These are phyloP conservation scores for Didymella keratinophila DNA, from an alignment of 2,329 filamentous ascomycete species.

Conservation along the genomic window DNA sequence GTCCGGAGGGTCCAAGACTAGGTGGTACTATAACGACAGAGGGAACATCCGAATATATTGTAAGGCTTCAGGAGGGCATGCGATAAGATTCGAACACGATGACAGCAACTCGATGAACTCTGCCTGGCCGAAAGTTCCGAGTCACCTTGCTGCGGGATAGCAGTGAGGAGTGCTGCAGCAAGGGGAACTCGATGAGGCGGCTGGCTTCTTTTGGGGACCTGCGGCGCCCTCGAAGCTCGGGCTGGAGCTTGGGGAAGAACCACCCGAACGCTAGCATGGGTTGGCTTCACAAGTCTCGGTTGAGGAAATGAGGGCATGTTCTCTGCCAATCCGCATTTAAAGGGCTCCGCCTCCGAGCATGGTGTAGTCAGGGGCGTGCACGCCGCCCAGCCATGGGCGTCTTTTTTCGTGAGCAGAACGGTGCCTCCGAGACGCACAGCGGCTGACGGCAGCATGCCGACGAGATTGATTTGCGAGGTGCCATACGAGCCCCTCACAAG, in stretches of 20 bases:
- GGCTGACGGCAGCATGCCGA: slow-evolving; percentile 13
- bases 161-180: slow-evolving; percentile 49
- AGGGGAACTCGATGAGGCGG: slow-evolving; percentile 39
- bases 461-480: background rate
- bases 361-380: slow-evolving; percentile 41
- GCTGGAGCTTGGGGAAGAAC: slow-evolving; percentile 44
- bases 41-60: slow-evolving; percentile 32
- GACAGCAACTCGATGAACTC: slow-evolving; percentile 33
- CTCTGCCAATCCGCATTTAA: slow-evolving; percentile 39
- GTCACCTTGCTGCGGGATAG: slow-evolving; percentile 48
- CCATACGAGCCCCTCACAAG: background rate
- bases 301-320: slow-evolving; percentile 45
- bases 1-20: slow-evolving; percentile 22
- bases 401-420: slow-evolving; percentile 11
- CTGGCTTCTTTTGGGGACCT: slow-evolving; percentile 48
- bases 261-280: slow-evolving; percentile 44
- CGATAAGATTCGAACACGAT: slow-evolving; percentile 30
- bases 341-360: slow-evolving; percentile 37
- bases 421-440: slow-evolving; percentile 6
- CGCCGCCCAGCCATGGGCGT: slow-evolving; percentile 24
- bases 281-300: slow-evolving; percentile 45
- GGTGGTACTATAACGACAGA: slow-evolving; percentile 31
- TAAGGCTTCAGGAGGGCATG: slow-evolving; percentile 28
- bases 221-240: slow-evolving; percentile 42
- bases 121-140: slow-evolving; percentile 42